Conservation (phyloP, 1,284 basidiomycete genomes). For the Fomitiporia mediterranea region DNA sequence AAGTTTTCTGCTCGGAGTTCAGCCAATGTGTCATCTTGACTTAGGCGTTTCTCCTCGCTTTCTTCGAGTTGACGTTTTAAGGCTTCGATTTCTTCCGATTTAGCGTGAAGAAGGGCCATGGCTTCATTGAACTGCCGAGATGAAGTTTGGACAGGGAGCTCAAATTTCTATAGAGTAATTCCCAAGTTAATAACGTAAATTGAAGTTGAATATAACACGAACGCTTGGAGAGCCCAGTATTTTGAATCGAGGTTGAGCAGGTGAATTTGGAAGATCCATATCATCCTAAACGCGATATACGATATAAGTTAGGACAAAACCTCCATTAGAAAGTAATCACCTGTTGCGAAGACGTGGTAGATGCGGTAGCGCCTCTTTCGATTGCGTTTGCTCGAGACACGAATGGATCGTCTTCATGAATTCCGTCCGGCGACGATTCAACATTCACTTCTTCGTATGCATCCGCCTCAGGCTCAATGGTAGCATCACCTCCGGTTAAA, state of each 20-base stretch:
- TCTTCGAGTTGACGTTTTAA: constrained; percentile 21
- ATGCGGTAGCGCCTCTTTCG: background rate
- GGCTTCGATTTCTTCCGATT: constrained; percentile 36
- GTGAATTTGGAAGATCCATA: constrained; percentile 5
- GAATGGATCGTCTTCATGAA: constrained; percentile 15
- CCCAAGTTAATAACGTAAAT: background rate
- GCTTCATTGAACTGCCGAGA: constrained; percentile 30
- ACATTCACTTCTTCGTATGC: constrained; percentile 2
- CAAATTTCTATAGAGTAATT: constrained; percentile 11
- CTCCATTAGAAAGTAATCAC: background rate
- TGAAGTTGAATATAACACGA: background rate
- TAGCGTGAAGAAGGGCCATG: constrained; percentile 32
- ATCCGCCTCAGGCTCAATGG: background rate
- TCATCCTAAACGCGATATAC: constrained; percentile 6
- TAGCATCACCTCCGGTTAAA: too few species aligned
- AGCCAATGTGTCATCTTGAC: constrained; percentile 8
- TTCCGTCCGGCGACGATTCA: constrained; percentile 7
- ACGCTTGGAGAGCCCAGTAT: constrained; percentile 16
- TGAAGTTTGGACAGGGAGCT: constrained; percentile 24
- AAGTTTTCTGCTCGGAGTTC: constrained; percentile 14
- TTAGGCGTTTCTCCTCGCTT: constrained; percentile 8
- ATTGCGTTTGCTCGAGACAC: background rate
- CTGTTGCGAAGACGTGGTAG: constrained; percentile 14
- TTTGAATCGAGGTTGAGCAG: constrained; percentile 6
- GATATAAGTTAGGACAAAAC: background rate